phyloP scores from a whole-genome alignment of 2,329 filamentous ascomycete genomes.

The Lachnellula cervina region DNA sequence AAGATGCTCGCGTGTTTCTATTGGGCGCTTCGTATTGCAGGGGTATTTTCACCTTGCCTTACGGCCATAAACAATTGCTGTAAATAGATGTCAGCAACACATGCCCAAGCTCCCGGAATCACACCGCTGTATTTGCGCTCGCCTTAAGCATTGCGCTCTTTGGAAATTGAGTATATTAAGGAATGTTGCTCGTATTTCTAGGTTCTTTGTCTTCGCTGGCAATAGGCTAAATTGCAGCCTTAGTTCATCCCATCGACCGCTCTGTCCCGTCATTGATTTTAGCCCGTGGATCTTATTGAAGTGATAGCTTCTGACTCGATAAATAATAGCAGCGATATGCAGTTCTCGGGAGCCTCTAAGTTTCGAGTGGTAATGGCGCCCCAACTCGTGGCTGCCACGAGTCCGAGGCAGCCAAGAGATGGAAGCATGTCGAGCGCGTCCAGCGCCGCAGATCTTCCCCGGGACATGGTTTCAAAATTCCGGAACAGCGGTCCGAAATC shows the following conservation, averaged over 20 bases:
- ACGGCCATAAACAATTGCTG: not conserved
- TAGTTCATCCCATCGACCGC: too few relatives aligned
- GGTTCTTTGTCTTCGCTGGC: too few relatives aligned
- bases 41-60: not conserved
- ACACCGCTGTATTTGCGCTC: too few relatives aligned
- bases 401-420: not conserved
- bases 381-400: not conserved
- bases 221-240: too few relatives aligned
- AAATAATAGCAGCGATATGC: not conserved
- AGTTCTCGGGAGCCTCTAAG: not conserved
- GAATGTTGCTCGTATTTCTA: too few relatives aligned
- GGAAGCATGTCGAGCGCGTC: not conserved
- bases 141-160: too few relatives aligned
- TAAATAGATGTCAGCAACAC: not conserved
- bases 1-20: not conserved
- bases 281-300: too few relatives aligned
- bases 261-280: too few relatives aligned
- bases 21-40: slow-evolving; percentile 4
- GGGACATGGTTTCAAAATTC: slow-evolving; percentile 6
- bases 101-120: not conserved
- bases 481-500: not conserved
- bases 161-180: too few relatives aligned
- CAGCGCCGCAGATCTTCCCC: not conserved
- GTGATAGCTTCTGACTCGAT: too few relatives aligned
- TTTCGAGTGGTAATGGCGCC: not conserved